Conservation (phyloP, 257 asterid genomes). For the Striga asiatica region DNA sequence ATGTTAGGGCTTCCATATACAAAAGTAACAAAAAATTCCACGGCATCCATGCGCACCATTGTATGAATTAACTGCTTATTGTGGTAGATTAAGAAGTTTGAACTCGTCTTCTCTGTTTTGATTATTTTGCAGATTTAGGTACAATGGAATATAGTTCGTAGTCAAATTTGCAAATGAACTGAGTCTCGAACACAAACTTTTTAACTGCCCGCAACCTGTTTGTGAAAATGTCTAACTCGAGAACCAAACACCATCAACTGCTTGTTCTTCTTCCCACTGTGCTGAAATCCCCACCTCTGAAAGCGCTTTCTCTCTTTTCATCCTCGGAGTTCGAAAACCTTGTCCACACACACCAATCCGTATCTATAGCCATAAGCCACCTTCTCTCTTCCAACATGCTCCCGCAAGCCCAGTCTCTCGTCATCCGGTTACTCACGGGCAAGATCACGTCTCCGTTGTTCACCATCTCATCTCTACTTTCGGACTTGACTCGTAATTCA, state of each 20-base stretch:
- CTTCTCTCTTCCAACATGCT: conserved; percentile 35
- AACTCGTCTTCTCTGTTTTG: no score
- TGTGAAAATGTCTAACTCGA: conserved; percentile 37
- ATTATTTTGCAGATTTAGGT: no score
- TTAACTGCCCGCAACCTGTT: conserved; percentile 15
- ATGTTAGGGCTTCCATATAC: no score
- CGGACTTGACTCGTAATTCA: conserved; percentile 22
- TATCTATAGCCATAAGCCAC: conserved; percentile 35
- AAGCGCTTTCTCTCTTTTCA: conserved; percentile 43
- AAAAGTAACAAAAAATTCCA: no score
- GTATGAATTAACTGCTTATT: no score
- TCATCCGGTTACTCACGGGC: conserved; percentile 41
- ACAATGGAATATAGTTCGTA: no score
- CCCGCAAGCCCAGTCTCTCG: conserved; percentile 39
- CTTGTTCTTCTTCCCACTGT: conserved; percentile 35
- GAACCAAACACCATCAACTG: conserved; percentile 8
- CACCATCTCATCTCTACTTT: conserved; percentile 39
- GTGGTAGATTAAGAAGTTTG: no score
- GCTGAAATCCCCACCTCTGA: conserved; percentile 51
- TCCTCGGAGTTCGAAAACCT: conserved; percentile 26
- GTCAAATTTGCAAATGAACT: no score
- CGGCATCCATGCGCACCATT: no score
- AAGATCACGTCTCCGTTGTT: conserved; percentile 34
- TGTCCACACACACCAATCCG: conserved; percentile 43
- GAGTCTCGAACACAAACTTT: no score